Base-by-base conservation (phyloP, 2,329 filamentous ascomycete genomes). In the Pseudovirgaria hyperparasitica region DNA sequence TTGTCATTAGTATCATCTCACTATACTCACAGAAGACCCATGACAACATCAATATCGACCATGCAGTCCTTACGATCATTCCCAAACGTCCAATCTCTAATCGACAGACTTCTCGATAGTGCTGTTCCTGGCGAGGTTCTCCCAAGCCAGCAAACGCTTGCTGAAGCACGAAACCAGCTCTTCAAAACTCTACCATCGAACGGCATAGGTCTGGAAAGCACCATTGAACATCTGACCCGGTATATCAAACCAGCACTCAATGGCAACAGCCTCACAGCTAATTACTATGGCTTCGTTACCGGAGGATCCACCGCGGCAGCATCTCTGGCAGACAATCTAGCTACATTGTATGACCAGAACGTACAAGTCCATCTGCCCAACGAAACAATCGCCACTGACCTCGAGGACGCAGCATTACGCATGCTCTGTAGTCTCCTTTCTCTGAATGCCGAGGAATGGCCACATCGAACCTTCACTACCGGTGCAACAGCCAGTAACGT, bases 231-330 rank as follows among this genome's bases (percentile, higher is more conserved):
- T 37, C 40, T 70, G 4, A 36, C 51, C 5, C 34, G 55, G 5
- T 60, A 67, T 16, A 44, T 70, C 5, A 47, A 49, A 3, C 62
- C 63, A 5, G 78, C 67, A 1, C 65, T 90, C 32, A 84, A 76
- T 40, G 67, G 63, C 10, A 69, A 72, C 42, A 75, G 72, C 38
- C 64, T 45, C 16, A 55, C 53, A 7, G 39, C 50, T 13, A 45
- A 47, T 10, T 54, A 92, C 62, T 92, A 82, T 50, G 86, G 84
- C 32, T 93, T 94, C 49, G 79, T 94, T 5, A 92, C 77, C 0
- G 87, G 87, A 23, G 80, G 82, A 9, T 63, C 67, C 6, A 80
- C 86, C 0, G 82, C 84, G 5, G 72, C 84, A 14, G 85, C 85
- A 17, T 67, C 78, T 39, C 70, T 82, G 28, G 86, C 84, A 2